These are phyloP conservation scores for Choiromyces venosus DNA, from an alignment of 495 filamentous ascomycete genomes.

Conservation along the genomic window DNA sequence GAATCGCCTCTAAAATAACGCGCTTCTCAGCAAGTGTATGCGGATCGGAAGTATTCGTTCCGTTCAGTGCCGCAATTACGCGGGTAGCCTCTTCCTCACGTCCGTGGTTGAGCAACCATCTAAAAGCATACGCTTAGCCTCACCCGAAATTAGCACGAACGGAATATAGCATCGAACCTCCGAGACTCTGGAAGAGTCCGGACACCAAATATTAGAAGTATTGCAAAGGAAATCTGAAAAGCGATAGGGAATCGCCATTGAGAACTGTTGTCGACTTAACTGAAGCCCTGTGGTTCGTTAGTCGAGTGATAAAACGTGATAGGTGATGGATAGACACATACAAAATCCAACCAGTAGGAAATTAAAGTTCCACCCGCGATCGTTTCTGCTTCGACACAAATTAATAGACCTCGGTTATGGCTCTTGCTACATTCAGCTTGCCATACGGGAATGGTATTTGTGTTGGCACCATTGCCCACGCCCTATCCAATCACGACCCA, in stretches of 20 bases:
- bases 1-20: conserved; percentile 19
- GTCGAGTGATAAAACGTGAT: not conserved
- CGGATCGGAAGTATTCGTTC: conserved; percentile 52
- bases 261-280: conserved; percentile 44
- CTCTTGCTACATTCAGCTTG: conserved; percentile 59
- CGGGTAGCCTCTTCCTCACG: conserved; percentile 59
- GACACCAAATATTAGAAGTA: conserved; percentile 39
- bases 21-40: conserved; percentile 44
- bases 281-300: conserved; percentile 36
- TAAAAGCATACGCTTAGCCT: not conserved
- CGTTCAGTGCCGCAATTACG: conserved; percentile 61
- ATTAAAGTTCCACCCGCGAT: conserved; percentile 43
- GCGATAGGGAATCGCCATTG: conserved; percentile 51
- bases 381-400: conserved; percentile 43
- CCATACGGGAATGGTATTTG: conserved; percentile 60
- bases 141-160: not conserved
- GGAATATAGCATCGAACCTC: conserved; percentile 8
- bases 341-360: conserved; percentile 48
- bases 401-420: conserved; percentile 43
- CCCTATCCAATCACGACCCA: conserved; percentile 29
- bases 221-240: conserved; percentile 47
- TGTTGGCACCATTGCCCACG: conserved; percentile 64
- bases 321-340: not conserved
- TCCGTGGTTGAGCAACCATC: conserved; percentile 62
- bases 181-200: conserved; percentile 45